Percentiles rank a stretch among this genome's conserved stretches.
These are phyloP conservation scores for Neofusicoccum cordaticola DNA, from an alignment of 2,329 filamentous ascomycete genomes.

Conservation along the genomic window DNA sequence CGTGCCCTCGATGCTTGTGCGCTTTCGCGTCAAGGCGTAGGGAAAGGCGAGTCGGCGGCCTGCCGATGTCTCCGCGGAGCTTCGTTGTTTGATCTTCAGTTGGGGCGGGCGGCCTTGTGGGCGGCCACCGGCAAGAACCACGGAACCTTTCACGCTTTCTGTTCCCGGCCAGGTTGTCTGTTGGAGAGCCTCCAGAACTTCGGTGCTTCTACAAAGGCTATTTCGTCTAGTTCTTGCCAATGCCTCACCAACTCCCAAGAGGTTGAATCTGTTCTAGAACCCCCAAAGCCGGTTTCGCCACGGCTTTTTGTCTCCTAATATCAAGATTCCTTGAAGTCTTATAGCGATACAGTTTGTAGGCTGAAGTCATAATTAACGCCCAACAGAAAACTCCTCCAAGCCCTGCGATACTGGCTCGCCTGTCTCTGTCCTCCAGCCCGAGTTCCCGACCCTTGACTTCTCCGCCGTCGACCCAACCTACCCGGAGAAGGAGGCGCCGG, in stretches of 20 bases:
- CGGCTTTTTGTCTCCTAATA: not conserved
- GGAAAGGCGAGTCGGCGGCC: too few relatives aligned
- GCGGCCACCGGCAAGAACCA: not conserved
- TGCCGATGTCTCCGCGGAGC: not conserved
- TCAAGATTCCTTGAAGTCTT: not conserved
- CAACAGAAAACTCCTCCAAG: slow-evolving; percentile 42
- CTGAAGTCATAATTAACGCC: not conserved
- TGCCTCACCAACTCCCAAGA: too few relatives aligned
- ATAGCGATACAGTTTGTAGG: not conserved
- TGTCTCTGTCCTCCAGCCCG: slow-evolving; percentile 41
- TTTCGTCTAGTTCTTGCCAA: too few relatives aligned
- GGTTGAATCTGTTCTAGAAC: too few relatives aligned
- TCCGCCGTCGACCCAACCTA: slow-evolving; percentile 52
- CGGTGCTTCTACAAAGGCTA: too few relatives aligned
- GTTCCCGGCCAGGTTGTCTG: too few relatives aligned
- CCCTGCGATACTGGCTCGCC: slow-evolving; percentile 62
- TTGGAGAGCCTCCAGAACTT: too few relatives aligned
- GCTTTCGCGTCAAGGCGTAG: too few relatives aligned
- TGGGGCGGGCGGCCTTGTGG: not conserved
- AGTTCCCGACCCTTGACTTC: slow-evolving; percentile 60
- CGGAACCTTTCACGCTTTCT: too few relatives aligned
- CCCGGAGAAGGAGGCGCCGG: slow-evolving; percentile 58
- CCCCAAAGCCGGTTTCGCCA: too few relatives aligned
- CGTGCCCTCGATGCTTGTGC: not conserved
- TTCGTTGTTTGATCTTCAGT: not conserved